Percentiles rank a stretch among this genome's conserved stretches.
Evolutionary conservation across 2,329 filamentous ascomycete species (phyloP).

Genomic region (Huntiella savannae): DNA sequence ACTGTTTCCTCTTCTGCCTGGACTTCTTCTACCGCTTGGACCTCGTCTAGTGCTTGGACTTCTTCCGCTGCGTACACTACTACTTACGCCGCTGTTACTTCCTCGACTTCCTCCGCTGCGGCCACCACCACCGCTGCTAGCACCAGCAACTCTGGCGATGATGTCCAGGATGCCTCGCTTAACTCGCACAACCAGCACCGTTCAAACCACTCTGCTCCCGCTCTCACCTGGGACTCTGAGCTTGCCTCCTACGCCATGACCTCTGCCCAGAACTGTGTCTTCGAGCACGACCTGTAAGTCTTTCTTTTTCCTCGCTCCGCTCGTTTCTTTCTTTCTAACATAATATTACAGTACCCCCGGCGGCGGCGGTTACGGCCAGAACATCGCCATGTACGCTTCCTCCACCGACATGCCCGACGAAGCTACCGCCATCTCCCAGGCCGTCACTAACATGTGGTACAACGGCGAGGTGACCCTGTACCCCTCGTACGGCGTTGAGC

Average conservation of each 20-base stretch:
- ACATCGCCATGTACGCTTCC: constrained; percentile 52
- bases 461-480: constrained; percentile 50
- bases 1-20: constrained; percentile 9
- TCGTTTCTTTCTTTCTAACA: background rate
- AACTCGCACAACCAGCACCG: constrained; percentile 80
- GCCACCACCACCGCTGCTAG: constrained; percentile 8
- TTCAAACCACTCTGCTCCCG: constrained; percentile 53
- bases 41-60: background rate
- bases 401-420: constrained; percentile 20
- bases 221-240: constrained; percentile 44
- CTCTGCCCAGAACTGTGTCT: constrained; percentile 49
- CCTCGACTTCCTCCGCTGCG: constrained; percentile 8
- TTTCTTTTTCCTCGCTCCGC: background rate
- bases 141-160: constrained; percentile 18
- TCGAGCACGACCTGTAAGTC: constrained; percentile 57
- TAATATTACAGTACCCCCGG: constrained; percentile 28
- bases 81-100: background rate
- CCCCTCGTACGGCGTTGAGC: constrained; percentile 39
- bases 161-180: constrained; percentile 17
- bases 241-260: constrained; percentile 44
- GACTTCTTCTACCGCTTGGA: background rate
- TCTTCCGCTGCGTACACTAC: background rate
- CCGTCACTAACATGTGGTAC: constrained; percentile 77
- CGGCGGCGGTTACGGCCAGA: constrained; percentile 64
- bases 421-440: constrained; percentile 36